Evolutionary conservation across 805 yeast species (phyloP), one percentile per base, ranked within the genome.

Genomic region (Starmerella kuoi): DNA sequence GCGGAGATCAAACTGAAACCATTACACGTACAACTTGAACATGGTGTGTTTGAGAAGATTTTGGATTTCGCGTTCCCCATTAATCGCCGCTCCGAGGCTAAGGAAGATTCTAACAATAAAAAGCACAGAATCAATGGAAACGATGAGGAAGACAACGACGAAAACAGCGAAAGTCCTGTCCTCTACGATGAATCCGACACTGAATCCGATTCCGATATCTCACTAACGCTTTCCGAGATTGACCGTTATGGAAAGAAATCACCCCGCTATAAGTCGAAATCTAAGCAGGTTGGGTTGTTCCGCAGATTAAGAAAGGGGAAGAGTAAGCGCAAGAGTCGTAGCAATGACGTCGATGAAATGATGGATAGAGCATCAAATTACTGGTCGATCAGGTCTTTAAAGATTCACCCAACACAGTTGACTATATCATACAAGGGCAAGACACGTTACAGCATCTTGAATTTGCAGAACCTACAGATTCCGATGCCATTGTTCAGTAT

Each of bases 401-500:
- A 62, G 25, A 54, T 79, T 31, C 65, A 68, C 27, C 58, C 68
- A n/a, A 66, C 74, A 30, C 56, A 64, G n/a, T 56, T 87, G 14
- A 68, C 76, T 40, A 69, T 86, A 21, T 80, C 94, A 38, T 83
- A 83, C 61, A 74, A 76, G 57, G 65, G 55, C 11, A 31, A 41
- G 4, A 83, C 86, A 12, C 67, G 74, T 23, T 65, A 73, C 52
- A 74, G 79, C 50, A 62, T 88, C 42, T 70, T 83, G 31, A 85
- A 87, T 55, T 84, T 88, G 6, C 80, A 82, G 40, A 74, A 81
- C 50, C 76, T 88, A 50, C 69, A 67, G 5, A 65, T 88, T 42
- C 66, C 65, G 8, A 60, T 87, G 38, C 95, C 95, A 3, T 63
- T 63, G 2, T 60, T 83, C 39, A 59, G 62, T 38, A 73, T 79